Evolutionary conservation across 192 early-diverging fungal species (phyloP), one percentile per base, ranked within the genome.

Genomic region (Rhizoclosmatium globosum): DNA sequence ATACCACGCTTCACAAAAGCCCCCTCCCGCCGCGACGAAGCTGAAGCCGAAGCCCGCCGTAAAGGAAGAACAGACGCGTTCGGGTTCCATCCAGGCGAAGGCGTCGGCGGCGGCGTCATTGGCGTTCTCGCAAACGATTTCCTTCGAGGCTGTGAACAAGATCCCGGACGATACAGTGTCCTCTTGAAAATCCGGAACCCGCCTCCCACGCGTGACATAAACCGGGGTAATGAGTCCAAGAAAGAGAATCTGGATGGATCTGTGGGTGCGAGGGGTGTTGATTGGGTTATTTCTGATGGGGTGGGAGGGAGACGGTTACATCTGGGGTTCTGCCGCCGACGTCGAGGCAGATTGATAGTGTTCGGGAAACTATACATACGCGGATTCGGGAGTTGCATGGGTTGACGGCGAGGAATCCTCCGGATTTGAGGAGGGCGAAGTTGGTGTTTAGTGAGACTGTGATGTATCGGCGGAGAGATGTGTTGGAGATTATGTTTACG

Each of bases 51-150:
- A 65, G 44, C 1, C 4, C 23, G 53, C 42, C 66, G 44, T 4
- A 45, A 64, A 45, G 44, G 64, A 11, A 2, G 68, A 62, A 23
- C 70, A 70, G 39, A 4, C 13, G 47, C 7, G 60, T 45, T 83
- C 19, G 82, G 82, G 4, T 83, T 83, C 62, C 82, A 76, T 64
- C 82, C 77, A 64, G 59, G 42, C 4, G 76, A 83, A 19, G 77
- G 78, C 6, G 38, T 71, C 2, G 77, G 66, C 21, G 82, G 82
- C 13, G 82, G 82, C 13, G 68, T 83, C 0, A 21, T 79, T 4
- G 76, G 71, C 4, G 71, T 85, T 19, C 21, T 85, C 3, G 74
- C 44, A 4, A 69, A 68, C n/a, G 81, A 85, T 50, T 67, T 84
- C 4, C 41, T 82, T 3, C 45, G 17, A 9, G 60, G 69, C 19